Conservation (phyloP, 768 basidiomycete genomes). For the Dioszegia crocea region DNA sequence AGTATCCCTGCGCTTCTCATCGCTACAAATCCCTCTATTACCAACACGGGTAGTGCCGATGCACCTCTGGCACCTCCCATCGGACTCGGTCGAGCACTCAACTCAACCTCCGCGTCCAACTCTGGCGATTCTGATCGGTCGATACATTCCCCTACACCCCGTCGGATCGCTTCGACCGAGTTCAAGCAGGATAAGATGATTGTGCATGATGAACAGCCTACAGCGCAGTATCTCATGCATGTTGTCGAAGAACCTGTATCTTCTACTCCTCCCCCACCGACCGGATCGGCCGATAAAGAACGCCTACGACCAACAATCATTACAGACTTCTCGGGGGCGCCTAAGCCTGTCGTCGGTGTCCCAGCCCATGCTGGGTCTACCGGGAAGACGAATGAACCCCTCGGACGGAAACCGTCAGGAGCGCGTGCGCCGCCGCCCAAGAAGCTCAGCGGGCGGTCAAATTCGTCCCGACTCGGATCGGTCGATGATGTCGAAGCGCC, state of each 20-base stretch:
- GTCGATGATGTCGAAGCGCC: slow-evolving; percentile 45
- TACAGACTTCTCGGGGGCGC: slow-evolving; percentile 3
- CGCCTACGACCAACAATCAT: slow-evolving; percentile 27
- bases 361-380: neutral
- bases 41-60: neutral
- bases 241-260: slow-evolving; percentile 32
- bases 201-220: slow-evolving; percentile 38
- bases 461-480: neutral
- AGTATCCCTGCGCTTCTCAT: no score
- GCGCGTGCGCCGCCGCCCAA: slow-evolving; percentile 47
- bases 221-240: slow-evolving; percentile 42
- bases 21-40: neutral
- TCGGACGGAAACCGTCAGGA: slow-evolving; percentile 49
- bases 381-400: slow-evolving; percentile 5
- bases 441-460: slow-evolving; percentile 5
- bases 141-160: slow-evolving; percentile 36
- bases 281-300: neutral
- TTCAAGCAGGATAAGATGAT: slow-evolving; percentile 2
- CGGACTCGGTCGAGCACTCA: neutral
- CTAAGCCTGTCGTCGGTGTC: neutral
- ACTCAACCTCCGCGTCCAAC: neutral
- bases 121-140: neutral
- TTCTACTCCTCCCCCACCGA: neutral
- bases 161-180: slow-evolving; percentile 28
- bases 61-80: slow-evolving; percentile 11